Conservation (phyloP, 495 filamentous ascomycete genomes). For the Neurospora intermedia region DNA sequence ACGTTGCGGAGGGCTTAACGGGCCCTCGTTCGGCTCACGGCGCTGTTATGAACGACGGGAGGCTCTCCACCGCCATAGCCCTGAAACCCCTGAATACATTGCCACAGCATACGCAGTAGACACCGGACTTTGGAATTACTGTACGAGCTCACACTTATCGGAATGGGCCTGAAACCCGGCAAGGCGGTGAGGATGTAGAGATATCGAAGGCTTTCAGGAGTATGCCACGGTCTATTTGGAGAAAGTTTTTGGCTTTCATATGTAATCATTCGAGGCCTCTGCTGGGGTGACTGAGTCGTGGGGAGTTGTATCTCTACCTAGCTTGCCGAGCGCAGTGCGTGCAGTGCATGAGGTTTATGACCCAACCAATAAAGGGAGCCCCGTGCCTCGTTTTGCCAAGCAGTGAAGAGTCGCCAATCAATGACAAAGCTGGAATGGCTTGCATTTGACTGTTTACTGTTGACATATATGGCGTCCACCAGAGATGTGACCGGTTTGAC, state of each 20-base stretch:
- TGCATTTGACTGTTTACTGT: background rate
- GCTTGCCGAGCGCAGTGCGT: background rate
- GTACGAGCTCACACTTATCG: background rate
- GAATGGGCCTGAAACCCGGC: background rate
- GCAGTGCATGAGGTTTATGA: background rate
- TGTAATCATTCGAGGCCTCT: background rate
- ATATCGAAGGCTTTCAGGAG: background rate
- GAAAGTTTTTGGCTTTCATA: background rate
- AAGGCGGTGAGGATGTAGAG: background rate
- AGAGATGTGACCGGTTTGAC: background rate
- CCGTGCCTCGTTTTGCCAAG: background rate
- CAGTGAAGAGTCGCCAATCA: background rate
- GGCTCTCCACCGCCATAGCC: conserved; percentile 9
- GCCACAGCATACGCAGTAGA: background rate
- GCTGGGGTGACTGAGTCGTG: background rate
- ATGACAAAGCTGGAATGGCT: background rate
- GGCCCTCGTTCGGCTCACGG: background rate
- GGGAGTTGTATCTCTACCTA: background rate
- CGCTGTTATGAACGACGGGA: conserved; percentile 2
- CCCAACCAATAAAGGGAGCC: background rate
- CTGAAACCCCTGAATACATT: background rate
- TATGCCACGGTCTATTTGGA: background rate
- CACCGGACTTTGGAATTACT: background rate
- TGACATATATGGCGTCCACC: background rate
- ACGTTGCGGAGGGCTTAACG: background rate